phyloP scores from a whole-genome alignment of 179 eudicot genomes.

The Nepenthes alata region DNA sequence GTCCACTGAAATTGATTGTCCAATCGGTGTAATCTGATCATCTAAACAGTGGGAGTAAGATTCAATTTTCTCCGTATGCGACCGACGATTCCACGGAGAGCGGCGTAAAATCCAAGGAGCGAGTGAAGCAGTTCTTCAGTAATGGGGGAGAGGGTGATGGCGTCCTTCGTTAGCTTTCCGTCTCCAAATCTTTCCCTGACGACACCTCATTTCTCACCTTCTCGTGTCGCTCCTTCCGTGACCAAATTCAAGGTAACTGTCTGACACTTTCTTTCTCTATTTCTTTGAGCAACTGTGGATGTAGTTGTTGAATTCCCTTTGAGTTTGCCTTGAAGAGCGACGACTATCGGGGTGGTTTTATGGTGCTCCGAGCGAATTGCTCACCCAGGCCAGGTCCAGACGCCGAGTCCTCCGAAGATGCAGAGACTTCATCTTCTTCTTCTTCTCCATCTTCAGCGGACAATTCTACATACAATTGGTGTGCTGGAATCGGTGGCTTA shows the following conservation, averaged over 20 bases:
- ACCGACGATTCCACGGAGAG: too few relatives aligned
- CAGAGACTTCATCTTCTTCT: slow-evolving; percentile 10
- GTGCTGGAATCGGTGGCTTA: slow-evolving; percentile 63
- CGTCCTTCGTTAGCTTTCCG: slow-evolving; percentile 23
- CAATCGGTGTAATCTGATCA: too few relatives aligned
- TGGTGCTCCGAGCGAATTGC: slow-evolving; percentile 11
- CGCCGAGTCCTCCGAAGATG: slow-evolving; percentile 17
- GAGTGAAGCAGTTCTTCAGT: too few relatives aligned
- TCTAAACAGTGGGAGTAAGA: too few relatives aligned
- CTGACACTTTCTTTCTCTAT: neutral
- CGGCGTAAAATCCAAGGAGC: too few relatives aligned
- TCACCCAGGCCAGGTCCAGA: slow-evolving; percentile 22
- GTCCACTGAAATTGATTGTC: too few relatives aligned
- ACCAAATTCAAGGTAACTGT: slow-evolving; percentile 12
- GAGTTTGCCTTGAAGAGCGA: neutral
- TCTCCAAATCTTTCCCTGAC: slow-evolving; percentile 13
- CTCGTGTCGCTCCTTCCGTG: slow-evolving; percentile 10
- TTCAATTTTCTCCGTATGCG: too few relatives aligned
- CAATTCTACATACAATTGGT: slow-evolving; percentile 68
- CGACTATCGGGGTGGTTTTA: neutral
- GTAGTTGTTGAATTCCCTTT: neutral
- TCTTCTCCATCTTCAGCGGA: slow-evolving; percentile 9
- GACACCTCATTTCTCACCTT: slow-evolving; percentile 11
- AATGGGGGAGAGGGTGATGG: slow-evolving; percentile 4
- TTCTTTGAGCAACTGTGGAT: neutral